Evolutionary conservation across 148 eudicot genomes (phyloP), one percentile per base, ranked within the genome.

Genomic region (Rhododendron molle): DNA sequence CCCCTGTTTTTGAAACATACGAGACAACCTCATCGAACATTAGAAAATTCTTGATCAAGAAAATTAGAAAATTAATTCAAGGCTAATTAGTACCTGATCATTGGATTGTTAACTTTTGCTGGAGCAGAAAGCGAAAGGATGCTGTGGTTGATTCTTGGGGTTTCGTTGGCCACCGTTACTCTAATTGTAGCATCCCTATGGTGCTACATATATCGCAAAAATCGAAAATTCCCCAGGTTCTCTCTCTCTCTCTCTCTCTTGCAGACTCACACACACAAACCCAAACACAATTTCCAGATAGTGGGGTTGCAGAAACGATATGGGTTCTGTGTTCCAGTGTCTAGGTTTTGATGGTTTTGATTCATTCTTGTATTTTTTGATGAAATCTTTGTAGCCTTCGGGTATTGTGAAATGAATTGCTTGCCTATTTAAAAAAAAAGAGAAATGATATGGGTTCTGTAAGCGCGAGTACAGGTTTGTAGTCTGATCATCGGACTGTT

Each of bases 121-220:
- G 38, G 36, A 74, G 78, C 43, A 16, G n/a, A 7, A 15, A 5
- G 12, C 36, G 21, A 8, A 3, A 74, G n/a, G 78, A 34, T 15
- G 78, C 10, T 74, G 78, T 74, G 78, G 78, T 36, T 74, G 44
- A 74, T 74, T 18, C 46, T 74, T 74, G 78, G 43, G 78, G 78
- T 5, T 36, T 74, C 78, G 11, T 38, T 36, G n/a, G 46, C 20
- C 78, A 0, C 36, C 11, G 2, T 74, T 74, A 15, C 16, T 21
- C 10, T 38, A 74, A 36, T 36, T 18, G 11, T 74, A 74, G 46
- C 18, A 46, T 16, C 78, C 36, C 23, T 36, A 1, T 36, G 11
- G 46, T 74, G 78, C 78, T 18, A 36, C 46, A 36, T 74, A 36
- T 4, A 20, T 34, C 13, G 21, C 46, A 74, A 6, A 74, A 34